Conservation (phyloP, 305 asterid genomes). For the Solanum hybrid region DNA sequence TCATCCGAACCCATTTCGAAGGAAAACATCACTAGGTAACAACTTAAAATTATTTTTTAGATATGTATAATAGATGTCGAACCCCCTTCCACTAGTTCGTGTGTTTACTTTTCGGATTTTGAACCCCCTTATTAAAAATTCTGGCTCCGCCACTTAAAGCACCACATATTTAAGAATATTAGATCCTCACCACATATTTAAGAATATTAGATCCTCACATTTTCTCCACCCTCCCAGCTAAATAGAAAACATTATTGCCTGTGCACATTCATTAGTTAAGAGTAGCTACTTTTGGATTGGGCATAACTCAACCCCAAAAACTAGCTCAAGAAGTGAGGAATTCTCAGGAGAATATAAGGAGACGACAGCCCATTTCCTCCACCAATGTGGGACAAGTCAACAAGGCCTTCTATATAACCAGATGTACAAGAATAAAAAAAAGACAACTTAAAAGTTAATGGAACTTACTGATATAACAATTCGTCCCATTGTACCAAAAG, state of each 20-base stretch:
- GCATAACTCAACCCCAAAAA: background rate
- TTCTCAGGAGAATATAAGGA: background rate
- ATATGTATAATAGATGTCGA: too few relatives aligned
- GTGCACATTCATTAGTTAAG: background rate
- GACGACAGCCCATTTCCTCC: background rate
- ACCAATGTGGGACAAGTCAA: background rate
- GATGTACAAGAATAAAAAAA: background rate
- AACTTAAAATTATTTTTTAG: too few relatives aligned
- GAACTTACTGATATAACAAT: conserved; percentile 55
- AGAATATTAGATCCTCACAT: background rate
- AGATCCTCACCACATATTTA: too few relatives aligned
- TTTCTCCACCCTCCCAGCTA: background rate
- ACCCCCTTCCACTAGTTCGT: too few relatives aligned
- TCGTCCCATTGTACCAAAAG: conserved; percentile 65
- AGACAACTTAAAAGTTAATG: background rate
- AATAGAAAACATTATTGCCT: background rate
- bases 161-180: background rate
- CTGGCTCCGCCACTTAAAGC: too few relatives aligned
- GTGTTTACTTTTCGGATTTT: too few relatives aligned
- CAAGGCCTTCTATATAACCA: background rate
- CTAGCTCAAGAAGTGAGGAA: background rate
- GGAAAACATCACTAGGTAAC: too few relatives aligned
- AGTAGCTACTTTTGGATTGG: background rate
- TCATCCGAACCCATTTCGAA: too few relatives aligned
- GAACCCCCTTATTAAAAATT: too few relatives aligned